phyloP scores from a whole-genome alignment of 495 filamentous ascomycete species.

The Penicillium alfredii region DNA sequence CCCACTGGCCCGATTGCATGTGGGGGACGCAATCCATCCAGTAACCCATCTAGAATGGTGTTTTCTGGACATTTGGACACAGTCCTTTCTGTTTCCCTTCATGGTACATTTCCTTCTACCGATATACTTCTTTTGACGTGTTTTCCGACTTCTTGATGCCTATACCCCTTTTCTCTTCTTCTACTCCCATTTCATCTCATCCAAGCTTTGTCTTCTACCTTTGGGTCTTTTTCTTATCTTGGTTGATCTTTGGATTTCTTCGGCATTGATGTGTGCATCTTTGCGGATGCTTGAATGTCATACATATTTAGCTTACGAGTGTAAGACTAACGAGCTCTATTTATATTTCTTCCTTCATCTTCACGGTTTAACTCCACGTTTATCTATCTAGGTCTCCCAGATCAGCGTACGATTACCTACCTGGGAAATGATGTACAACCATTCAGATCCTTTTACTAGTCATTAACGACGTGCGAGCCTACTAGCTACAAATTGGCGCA shows the following conservation, averaged over 20 bases:
- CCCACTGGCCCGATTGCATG: not conserved
- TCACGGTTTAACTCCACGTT: too few species aligned
- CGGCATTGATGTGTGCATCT: slow-evolving; percentile 10
- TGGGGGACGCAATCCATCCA: not conserved
- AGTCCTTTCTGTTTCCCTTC: too few species aligned
- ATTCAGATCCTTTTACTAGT: too few species aligned
- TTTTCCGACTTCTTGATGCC: slow-evolving; percentile 22
- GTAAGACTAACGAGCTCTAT: slow-evolving; percentile 8
- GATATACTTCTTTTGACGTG: slow-evolving; percentile 18
- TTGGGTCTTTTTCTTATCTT: slow-evolving; percentile 8
- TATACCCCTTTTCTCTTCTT: slow-evolving; percentile 25
- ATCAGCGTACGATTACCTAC: too few species aligned
- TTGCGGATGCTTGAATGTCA: slow-evolving; percentile 3
- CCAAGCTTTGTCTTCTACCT: slow-evolving; percentile 11
- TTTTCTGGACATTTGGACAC: not conserved
- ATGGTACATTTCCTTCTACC: slow-evolving; percentile 8
- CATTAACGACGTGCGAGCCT: too few species aligned
- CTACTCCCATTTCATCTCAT: slow-evolving; percentile 9
- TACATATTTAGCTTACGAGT: slow-evolving; percentile 7
- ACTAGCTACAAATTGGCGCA: too few species aligned
- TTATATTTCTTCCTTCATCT: not conserved
- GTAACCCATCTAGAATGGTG: slow-evolving; percentile 9
- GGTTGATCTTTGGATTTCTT: slow-evolving; percentile 9
- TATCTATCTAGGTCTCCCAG: too few species aligned
- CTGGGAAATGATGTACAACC: too few species aligned